Base-by-base conservation (phyloP, 2,329 filamentous ascomycete species). In the Trichoderma semiorbis region DNA sequence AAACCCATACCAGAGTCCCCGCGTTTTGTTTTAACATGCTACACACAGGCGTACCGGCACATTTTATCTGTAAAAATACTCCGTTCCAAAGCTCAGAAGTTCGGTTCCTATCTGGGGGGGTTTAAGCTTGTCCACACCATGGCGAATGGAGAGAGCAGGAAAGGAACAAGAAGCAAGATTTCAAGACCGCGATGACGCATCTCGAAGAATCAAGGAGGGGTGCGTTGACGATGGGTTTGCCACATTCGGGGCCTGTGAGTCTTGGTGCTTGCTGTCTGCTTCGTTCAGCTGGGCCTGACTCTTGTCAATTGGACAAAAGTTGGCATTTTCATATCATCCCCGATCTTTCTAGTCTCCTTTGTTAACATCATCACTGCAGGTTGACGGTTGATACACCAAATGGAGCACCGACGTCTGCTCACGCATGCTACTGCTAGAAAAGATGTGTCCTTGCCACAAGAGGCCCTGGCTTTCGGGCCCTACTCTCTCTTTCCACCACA, bases 381-480 rank as follows among this genome's bases (percentile, higher is more conserved):
- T 64, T 58, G 43, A 39, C 55, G 26, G n/a, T 67, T 55, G 71
- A 72, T 74, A 74, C 74, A 73, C 64, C 70, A 74, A 64, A 70
- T 69, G 71, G 71, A 71, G 69, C 70, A 70, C 50, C 73, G 74
- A 75, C 70, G 34, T 34, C 36, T 34, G 53, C 69, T 73, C 73
- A 76, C 75, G 70, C 75, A 65, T 78, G 74, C 75, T 76, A 75
- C 78, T 75, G 70, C 75, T 73, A 78, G 74, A 73, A 72, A 73
- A 69, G 71, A 72, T 77, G 74, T 75, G 62, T 74, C 73, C 75
- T 74, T 78, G 78, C 77, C 78, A 76, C 78, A 78, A 77, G 77
- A 72, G 73, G 70, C 63, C 50, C 61, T 74, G 47, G 18, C 28
- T 66, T 43, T 71, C 24, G 39, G 66, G 60, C 57, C 68, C 36